phyloP scores from a whole-genome alignment of 805 yeast species.

The Candida sonorensis region DNA sequence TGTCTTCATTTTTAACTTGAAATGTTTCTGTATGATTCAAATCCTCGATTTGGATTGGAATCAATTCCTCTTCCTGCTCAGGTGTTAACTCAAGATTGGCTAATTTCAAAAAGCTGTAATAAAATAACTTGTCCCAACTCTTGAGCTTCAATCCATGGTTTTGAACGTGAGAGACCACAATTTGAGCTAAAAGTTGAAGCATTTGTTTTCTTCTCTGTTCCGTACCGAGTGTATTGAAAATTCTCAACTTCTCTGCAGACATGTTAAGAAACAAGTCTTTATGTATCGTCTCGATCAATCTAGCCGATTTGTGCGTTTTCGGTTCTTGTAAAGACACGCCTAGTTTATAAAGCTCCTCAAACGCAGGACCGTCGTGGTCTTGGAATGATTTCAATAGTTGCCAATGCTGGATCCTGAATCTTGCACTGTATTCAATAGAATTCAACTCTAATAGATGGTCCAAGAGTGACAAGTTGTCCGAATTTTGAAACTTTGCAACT shows the following conservation, averaged over 20 bases:
- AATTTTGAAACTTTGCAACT: not conserved
- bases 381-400: no score
- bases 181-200: constrained; percentile 6
- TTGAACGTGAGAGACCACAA: constrained; percentile 8
- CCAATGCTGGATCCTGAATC: no score
- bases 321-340: no score
- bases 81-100: not conserved
- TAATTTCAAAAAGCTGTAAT: constrained; percentile 7
- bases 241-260: constrained; percentile 6
- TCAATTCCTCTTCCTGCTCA: not conserved
- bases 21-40: constrained; percentile 11
- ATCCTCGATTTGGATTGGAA: constrained; percentile 6
- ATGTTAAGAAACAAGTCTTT: no score
- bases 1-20: not conserved
- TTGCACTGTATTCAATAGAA: constrained; percentile 3
- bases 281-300: no score
- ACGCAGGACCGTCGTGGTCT: no score
- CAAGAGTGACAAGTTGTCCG: not conserved
- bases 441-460: not conserved
- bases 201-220: constrained; percentile 1
- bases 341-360: no score
- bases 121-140: constrained; percentile 8
- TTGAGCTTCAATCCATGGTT: constrained; percentile 1
- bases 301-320: no score
- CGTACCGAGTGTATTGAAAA: constrained; percentile 3